These are phyloP conservation scores for Trichaptum fuscoviolaceum DNA, from an alignment of 768 basidiomycete species.

Conservation along the genomic window DNA sequence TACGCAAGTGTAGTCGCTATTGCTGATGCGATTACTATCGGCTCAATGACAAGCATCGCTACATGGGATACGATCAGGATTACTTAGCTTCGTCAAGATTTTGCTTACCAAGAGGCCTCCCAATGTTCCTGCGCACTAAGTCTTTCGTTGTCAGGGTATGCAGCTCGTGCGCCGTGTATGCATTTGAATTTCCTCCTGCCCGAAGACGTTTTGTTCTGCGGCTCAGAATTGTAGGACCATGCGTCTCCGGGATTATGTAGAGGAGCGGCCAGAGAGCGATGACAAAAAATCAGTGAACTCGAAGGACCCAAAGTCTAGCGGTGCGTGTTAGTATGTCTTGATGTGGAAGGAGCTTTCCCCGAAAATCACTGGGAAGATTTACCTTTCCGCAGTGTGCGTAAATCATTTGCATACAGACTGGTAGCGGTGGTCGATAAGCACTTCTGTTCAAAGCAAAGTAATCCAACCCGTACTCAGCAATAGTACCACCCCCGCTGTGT, in stretches of 20 bases:
- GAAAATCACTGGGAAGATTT: neutral
- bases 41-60: conserved; percentile 18
- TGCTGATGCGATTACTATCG: conserved; percentile 17
- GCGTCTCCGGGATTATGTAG: conserved; percentile 17
- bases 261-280: conserved; percentile 15
- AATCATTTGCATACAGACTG: neutral
- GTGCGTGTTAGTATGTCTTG: neutral
- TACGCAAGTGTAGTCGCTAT: conserved; percentile 19
- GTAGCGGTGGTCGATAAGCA: too few species aligned
- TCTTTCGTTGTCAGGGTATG: conserved; percentile 11
- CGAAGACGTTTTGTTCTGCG: conserved; percentile 14
- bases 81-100: neutral
- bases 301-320: conserved; percentile 18
- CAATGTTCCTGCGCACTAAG: conserved; percentile 12
- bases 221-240: conserved; percentile 17
- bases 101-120: conserved; percentile 15
- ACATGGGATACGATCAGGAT: neutral
- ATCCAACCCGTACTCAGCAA: neutral
- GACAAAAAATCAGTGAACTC: conserved; percentile 16
- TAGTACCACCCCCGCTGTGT: neutral
- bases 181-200: conserved; percentile 10
- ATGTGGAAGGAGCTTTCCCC: neutral
- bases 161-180: conserved; percentile 16
- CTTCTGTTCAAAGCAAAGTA: neutral
- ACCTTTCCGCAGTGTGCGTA: neutral